Evolutionary conservation across 2,329 filamentous ascomycete species (phyloP), one percentile per base, ranked within the genome.

Genomic region (Botrytis paeoniae): DNA sequence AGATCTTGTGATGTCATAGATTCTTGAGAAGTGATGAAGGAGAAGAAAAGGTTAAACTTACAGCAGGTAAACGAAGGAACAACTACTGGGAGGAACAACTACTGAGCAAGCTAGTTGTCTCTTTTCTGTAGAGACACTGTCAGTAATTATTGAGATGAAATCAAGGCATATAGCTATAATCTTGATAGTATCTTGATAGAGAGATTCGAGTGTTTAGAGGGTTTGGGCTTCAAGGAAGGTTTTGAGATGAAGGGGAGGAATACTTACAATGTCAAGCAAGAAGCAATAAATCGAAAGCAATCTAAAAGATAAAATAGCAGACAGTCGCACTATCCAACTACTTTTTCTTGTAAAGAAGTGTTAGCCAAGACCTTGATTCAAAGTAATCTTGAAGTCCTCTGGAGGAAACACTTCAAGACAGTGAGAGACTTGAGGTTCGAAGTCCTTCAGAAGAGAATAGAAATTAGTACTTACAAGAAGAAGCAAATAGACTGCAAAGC

Each of bases 231-330:
- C 18, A 41, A 41, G 32, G 3, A 39, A 6, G 5, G 4, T 0
- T 4, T 3, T 1, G 10, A 22, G 14, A 10, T 2, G 7, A 20
- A 3, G 12, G 12, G 4, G 16, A 37, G 22, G 10, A 22, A 1
- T 32, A 41, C 48, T 68, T 41, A 57, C 48, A 32, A 16, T 22
- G n/a, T 2, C n/a, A 20, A 32, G 61, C 39, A 63, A 45, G 9
- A 29, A 41, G 35, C 14, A 29, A 41, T 41, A 1, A 6, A 20
- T 20, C 3, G 8, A 22, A 14, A 32, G 18, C 16, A 68, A 54
- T 14, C 7, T 54, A 25, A 8, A 29, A 39, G 48, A 29, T 7
- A 41, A 9, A n/a, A 57, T 41, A 37, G 18, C 20, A 68, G 48
- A 18, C 16, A 57, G 20, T 29, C 18, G 25, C 25, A 22, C 9